Evolutionary conservation across 2,329 filamentous ascomycete species (phyloP), one percentile per base, ranked within the genome.

Genomic region (Xylaria sp.): DNA sequence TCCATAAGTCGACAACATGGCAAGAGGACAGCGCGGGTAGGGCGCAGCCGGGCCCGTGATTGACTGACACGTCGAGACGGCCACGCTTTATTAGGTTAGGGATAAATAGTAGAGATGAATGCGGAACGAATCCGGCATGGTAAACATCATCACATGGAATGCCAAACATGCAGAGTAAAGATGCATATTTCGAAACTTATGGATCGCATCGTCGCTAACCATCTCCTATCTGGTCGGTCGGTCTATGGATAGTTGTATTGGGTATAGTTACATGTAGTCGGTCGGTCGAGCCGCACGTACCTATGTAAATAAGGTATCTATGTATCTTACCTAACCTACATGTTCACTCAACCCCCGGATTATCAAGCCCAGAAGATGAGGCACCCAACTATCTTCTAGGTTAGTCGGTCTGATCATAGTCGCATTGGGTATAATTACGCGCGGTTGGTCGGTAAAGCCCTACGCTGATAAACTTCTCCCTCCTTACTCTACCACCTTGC

Each of bases 31-130:
- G 36, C 54, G 33, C 36, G 20, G 33, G 23, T 28, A 23, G 54
- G 31, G 51, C 31, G 31, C 17, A 23, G 20, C 54, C 36, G 31
- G 28, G 31, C 63, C 60, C 58, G 40, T 68, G 31, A 40, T n/a
- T 23, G 44, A 58, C 36, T 71, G 67, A 70, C 69, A 71, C 69
- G 69, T 71, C 42, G 61, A 49, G 15, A 56, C 28, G 31, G n/a
- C 36, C 54, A 53, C 49, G 15, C 28, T 53, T 31, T 9, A 31
- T 53, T 53, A 15, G 48, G 48, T 9, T 51, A 33, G 26, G 49
- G 26, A 31, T 53, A 10, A 31, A 53, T 53, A 28, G 26, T 26
- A 49, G 46, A 4, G 46, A 31, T 51, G 26, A 15, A 51, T 31
- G 48, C 23, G 48, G 15, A 31, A 28, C 48, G 17, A 51, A 51